These are phyloP conservation scores for Neophaeococcomyces mojaviensis DNA, from an alignment of 2,329 filamentous ascomycete species.

Conservation along the genomic window DNA sequence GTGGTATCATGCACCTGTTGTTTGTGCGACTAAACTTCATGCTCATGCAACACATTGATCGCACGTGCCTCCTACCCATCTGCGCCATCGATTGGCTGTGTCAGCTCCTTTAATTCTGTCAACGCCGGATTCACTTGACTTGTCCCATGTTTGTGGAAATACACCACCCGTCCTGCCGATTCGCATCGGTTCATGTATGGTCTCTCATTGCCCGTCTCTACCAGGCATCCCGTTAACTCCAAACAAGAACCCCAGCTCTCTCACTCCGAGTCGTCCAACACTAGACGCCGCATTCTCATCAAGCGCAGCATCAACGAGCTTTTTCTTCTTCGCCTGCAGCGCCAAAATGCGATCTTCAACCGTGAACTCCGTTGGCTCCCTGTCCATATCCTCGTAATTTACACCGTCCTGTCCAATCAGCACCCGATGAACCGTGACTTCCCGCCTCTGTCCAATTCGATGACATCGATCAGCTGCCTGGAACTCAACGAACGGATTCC, in stretches of 20 bases:
- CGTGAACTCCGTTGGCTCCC: constrained; percentile 37
- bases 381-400: neutral
- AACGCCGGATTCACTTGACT: too few species aligned
- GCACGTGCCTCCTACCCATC: too few species aligned
- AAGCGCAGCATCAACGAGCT: constrained; percentile 68
- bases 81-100: too few species aligned
- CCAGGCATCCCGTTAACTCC: constrained; percentile 24
- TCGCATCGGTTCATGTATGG: too few species aligned
- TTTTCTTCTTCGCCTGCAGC: constrained; percentile 70
- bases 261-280: constrained; percentile 57
- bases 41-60: too few species aligned
- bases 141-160: too few species aligned
- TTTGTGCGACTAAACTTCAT: too few species aligned
- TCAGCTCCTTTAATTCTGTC: too few species aligned
- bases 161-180: too few species aligned
- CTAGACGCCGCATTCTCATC: constrained; percentile 64
- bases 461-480: constrained; percentile 87
- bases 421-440: constrained; percentile 73
- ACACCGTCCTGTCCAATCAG: constrained; percentile 50
- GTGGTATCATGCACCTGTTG: too few species aligned
- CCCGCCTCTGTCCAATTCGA: constrained; percentile 69
- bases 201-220: too few species aligned
- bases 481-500: constrained; percentile 77
- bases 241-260: constrained; percentile 66
- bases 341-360: constrained; percentile 81